Conservation (phyloP, 768 basidiomycete genomes). For the Exidia glandulosa region DNA sequence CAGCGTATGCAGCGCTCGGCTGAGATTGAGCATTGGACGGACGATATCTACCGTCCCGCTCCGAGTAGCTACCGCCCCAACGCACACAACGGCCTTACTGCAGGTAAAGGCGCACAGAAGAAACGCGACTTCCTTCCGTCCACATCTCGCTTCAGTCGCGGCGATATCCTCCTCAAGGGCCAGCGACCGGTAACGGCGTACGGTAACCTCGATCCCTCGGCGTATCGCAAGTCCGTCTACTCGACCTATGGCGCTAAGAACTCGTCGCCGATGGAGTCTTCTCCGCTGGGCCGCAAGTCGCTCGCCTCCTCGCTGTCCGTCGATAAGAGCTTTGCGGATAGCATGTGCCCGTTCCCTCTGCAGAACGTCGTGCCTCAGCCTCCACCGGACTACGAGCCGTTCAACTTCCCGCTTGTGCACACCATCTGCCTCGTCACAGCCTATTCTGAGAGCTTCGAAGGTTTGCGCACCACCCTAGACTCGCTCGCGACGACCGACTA, state of each 20-base stretch:
- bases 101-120: constrained; percentile 32
- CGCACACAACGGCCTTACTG: constrained; percentile 47
- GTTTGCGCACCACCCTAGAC: constrained; percentile 94
- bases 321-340: constrained; percentile 37
- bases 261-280: constrained; percentile 36
- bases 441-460: constrained; percentile 94
- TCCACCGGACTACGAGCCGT: constrained; percentile 82
- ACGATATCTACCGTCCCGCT: constrained; percentile 89
- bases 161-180: constrained; percentile 53
- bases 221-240: constrained; percentile 63
- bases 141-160: constrained; percentile 47
- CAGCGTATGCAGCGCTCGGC: constrained; percentile 80
- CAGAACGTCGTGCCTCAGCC: constrained; percentile 88
- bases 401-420: constrained; percentile 89
- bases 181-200: constrained; percentile 11
- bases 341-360: constrained; percentile 87
- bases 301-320: constrained; percentile 5
- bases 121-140: constrained; percentile 32
- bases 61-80: constrained; percentile 87
- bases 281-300: constrained; percentile 23
- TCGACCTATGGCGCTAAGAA: constrained; percentile 44
- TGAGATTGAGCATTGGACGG: constrained; percentile 94
- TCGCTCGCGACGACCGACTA: constrained; percentile 97
- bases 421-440: constrained; percentile 95
- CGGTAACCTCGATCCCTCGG: constrained; percentile 26